Conservation (phyloP, 148 eudicot genomes). For the Amaranthus palmeri region DNA sequence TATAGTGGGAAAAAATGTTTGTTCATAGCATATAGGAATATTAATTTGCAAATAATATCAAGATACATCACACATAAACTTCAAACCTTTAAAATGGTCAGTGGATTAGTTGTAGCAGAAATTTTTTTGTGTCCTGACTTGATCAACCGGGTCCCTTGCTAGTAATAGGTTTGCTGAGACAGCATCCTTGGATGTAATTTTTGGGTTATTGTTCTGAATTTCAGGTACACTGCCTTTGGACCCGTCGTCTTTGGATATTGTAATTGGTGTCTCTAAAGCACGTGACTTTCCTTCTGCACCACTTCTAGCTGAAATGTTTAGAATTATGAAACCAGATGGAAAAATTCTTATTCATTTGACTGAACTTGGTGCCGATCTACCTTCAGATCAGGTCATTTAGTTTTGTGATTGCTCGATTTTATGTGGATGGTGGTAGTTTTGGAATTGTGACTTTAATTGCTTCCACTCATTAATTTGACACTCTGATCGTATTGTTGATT, state of each 20-base stretch:
- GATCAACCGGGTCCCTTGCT: no score
- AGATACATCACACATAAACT: no score
- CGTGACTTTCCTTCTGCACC: constrained; percentile 54
- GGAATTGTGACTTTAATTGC: neutral
- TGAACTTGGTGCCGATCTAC: constrained; percentile 30
- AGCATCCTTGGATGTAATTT: no score
- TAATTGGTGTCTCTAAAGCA: constrained; percentile 42
- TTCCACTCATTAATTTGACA: neutral
- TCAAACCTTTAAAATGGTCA: no score
- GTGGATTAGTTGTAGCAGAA: no score
- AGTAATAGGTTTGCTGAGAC: no score
- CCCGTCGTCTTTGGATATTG: constrained; percentile 49
- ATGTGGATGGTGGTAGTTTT: neutral
- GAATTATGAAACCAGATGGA: constrained; percentile 79
- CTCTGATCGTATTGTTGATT: neutral
- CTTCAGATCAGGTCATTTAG: constrained; percentile 34
- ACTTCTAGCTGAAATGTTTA: constrained; percentile 50
- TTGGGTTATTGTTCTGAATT: neutral
- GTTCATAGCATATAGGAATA: no score
- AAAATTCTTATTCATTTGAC: constrained; percentile 41
- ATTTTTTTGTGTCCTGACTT: no score
- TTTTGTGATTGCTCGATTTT: constrained; percentile 2
- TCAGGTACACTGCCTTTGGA: constrained; percentile 60
- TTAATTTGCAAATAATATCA: no score
- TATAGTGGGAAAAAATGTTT: no score